Conservation (phyloP, 108 stramenopile species). For the Cyclotella distinguenda region DNA sequence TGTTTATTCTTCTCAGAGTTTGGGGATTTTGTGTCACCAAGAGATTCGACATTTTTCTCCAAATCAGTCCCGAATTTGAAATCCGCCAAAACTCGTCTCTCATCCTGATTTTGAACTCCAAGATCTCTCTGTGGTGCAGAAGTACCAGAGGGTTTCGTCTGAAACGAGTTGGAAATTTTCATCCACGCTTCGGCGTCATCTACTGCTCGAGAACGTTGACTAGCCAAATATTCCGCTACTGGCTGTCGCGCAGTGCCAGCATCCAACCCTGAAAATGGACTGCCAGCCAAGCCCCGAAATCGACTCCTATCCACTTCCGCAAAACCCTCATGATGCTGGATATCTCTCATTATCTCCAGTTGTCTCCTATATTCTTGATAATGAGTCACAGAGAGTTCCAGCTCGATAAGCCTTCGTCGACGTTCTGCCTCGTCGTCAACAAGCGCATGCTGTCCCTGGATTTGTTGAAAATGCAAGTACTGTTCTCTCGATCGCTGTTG, state of each 20-base stretch:
- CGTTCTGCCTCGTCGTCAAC: conserved; percentile 19
- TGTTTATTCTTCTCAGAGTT: neutral
- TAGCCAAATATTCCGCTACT: conserved; percentile 8
- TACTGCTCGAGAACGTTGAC: conserved; percentile 5
- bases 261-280: neutral
- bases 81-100: neutral
- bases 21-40: neutral
- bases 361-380: conserved; percentile 38
- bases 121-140: neutral
- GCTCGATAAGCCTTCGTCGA: conserved; percentile 29
- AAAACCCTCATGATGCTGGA: conserved; percentile 33
- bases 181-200: conserved; percentile 14
- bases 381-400: conserved; percentile 30
- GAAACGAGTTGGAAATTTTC: neutral
- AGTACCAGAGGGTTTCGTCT: neutral
- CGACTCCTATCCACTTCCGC: conserved; percentile 7
- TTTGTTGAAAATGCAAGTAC: conserved; percentile 35
- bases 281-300: neutral
- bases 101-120: neutral
- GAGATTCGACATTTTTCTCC: neutral
- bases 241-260: neutral
- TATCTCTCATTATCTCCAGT: conserved; percentile 38
- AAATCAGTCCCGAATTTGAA: neutral
- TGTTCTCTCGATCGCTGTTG: conserved; percentile 21
- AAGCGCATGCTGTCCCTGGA: conserved; percentile 29